Percentiles rank a stretch among this genome's conserved stretches.
Evolutionary conservation across 1,284 basidiomycete species (phyloP).

Genomic region (Earliella scabrosa): DNA sequence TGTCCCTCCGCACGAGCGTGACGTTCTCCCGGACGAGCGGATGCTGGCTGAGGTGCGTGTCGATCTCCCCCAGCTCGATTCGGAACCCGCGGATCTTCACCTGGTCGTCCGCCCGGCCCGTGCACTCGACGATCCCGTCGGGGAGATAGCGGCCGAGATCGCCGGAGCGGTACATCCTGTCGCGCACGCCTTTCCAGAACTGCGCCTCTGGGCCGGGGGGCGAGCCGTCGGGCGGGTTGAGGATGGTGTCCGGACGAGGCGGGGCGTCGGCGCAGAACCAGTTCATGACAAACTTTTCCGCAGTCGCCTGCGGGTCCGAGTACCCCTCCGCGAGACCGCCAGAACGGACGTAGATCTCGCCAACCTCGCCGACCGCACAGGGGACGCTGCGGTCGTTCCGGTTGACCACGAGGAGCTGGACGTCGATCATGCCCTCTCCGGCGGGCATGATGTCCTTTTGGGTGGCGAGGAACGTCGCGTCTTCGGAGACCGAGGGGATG

Average conservation of each 20-base stretch:
- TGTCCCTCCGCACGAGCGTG: constrained; percentile 95
- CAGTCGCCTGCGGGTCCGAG: constrained; percentile 82
- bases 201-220: constrained; percentile 71
- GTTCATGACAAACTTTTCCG: constrained; percentile 91
- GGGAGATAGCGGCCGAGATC: constrained; percentile 96
- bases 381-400: constrained; percentile 87
- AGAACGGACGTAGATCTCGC: constrained; percentile 98
- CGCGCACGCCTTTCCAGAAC: constrained; percentile 97
- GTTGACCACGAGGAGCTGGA: constrained; percentile 97
- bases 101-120: constrained; percentile 97
- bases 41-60: constrained; percentile 95
- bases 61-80: constrained; percentile 98
- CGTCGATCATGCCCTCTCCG: constrained; percentile 97
- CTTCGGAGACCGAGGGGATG: constrained; percentile 85
- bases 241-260: constrained; percentile 72
- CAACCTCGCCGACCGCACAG: constrained; percentile 96
- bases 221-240: constrained; percentile 55
- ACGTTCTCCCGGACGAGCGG: constrained; percentile 96
- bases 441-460: constrained; percentile 99
- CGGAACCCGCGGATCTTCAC: constrained; percentile 99
- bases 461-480: constrained; percentile 89
- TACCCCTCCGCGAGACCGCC: constrained; percentile 98
- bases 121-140: constrained; percentile 95
- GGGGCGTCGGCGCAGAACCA: constrained; percentile 77
- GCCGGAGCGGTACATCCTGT: constrained; percentile 97